Evolutionary conservation across 2,329 filamentous ascomycete genomes (phyloP), one percentile per base, ranked within the genome.

Genomic region (Ophiostoma australiae): DNA sequence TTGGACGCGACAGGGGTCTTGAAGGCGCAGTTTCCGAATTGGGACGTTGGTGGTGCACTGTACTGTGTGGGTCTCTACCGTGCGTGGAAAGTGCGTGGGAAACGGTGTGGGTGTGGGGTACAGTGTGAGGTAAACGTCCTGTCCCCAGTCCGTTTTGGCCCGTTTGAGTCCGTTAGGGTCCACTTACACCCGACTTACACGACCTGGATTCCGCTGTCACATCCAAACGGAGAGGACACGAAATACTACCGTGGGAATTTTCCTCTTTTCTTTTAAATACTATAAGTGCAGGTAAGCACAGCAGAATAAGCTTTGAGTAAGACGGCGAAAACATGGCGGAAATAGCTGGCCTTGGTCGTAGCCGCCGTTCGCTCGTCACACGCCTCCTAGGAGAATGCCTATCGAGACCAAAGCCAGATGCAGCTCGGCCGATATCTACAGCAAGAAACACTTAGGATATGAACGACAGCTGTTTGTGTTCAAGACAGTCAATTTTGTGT

Each of bases 61-160:
- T 37, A 65, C 61, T 65, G 61, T 65, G 61, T 65, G 61, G 61
- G 61, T 65, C 61, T 65, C 5, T 65, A 63, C 61, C 61, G 33
- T 65, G 61, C 31, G 61, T 37, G 7, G 31, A 13, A 13, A 65
- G 20, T n/a, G 27, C 17, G 61, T 37, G 31, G 27, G 20, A 37
- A 65, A 65, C 61, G 31, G 33, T 37, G 27, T 35, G 31, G 2
- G 8, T 3, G 31, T 35, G 58, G 7, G 6, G 11, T 27, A 65
- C 61, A 37, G 33, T 65, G 33, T 37, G 15, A 33, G 3, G 13
- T 11, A 39, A 3, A 13, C 1, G 61, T 3, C 52, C 3, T 11
- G n/a, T 11, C 15, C 15, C 4, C 4, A 0, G 15, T 58, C n/a
- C 17, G 52, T 48, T n/a, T 48, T 31, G 27, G 27, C 27, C 27